A percentile compares a stretch with the other conserved stretches of the same genome.
These are phyloP conservation scores for Mycocentrospora acerina DNA, from an alignment of 2,329 filamentous ascomycete genomes.

Conservation along the genomic window DNA sequence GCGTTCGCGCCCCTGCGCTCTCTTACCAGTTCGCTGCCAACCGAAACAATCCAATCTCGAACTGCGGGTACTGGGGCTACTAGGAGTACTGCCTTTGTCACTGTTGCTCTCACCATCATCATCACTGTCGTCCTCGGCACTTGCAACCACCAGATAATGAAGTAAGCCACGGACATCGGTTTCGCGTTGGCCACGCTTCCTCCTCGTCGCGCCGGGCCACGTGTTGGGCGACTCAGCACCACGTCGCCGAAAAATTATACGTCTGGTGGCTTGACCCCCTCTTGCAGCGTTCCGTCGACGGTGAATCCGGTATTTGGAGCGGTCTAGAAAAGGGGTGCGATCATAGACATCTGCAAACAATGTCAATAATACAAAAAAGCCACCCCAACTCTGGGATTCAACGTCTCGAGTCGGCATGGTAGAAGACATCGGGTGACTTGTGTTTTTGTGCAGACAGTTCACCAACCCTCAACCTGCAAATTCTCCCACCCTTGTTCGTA, in stretches of 20 bases:
- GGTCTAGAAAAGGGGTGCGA: constrained; percentile 1
- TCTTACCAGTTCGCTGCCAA: constrained; percentile 3
- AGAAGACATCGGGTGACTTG: too few species aligned
- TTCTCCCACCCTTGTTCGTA: constrained; percentile 24
- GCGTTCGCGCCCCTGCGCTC: constrained; percentile 1
- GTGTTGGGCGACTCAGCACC: background rate
- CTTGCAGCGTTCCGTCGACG: constrained; percentile 6
- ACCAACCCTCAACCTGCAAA: constrained; percentile 34
- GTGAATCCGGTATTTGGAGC: constrained; percentile 1
- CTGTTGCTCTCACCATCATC: constrained; percentile 1
- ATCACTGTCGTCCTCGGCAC: constrained; percentile 4
- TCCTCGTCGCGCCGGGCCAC: background rate
- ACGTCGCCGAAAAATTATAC: constrained; percentile 2
- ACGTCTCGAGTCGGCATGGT: background rate
- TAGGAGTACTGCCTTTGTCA: too few species aligned
- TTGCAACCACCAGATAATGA: constrained; percentile 8
- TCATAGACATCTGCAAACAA: constrained; percentile 5
- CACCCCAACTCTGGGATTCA: constrained; percentile 1
- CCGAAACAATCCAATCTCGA: background rate
- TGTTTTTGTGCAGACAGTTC: constrained; percentile 13
- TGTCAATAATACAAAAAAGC: too few species aligned
- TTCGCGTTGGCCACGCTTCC: background rate
- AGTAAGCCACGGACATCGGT: constrained; percentile 1
- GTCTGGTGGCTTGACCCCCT: constrained; percentile 4
- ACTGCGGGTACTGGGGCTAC: too few species aligned